A percentile compares a stretch with the other conserved stretches of the same genome.
These are phyloP conservation scores for Mucor piriformis DNA, from an alignment of 371 early-diverging fungal species.

Conservation along the genomic window DNA sequence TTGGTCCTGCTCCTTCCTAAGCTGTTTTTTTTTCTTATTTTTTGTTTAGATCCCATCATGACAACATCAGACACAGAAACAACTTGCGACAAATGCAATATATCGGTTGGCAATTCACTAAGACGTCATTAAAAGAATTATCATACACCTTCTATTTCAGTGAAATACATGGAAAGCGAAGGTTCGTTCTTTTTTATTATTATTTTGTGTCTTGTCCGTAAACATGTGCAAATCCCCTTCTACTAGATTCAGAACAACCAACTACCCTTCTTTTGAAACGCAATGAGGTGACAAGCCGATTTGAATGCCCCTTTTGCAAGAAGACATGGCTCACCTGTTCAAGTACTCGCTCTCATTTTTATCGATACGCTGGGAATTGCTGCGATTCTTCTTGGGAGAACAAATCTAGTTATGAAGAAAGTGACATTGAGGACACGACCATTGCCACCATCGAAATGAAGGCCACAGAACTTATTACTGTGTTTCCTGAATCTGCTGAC, in stretches of 20 bases:
- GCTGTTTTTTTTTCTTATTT: neutral
- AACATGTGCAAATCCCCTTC: conserved; percentile 3
- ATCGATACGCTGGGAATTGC: conserved; percentile 16
- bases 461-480: conserved; percentile 15
- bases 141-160: conserved; percentile 1
- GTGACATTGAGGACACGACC: conserved; percentile 20
- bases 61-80: conserved; percentile 3
- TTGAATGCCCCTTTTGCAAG: conserved; percentile 7
- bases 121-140: neutral
- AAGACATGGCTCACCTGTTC: conserved; percentile 4
- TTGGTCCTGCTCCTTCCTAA: neutral
- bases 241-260: conserved; percentile 4
- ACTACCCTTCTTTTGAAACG: conserved; percentile 3
- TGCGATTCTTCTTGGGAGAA: conserved; percentile 3
- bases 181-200: conserved; percentile 1
- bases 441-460: conserved; percentile 20
- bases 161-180: conserved; percentile 5
- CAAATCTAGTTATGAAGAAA: conserved; percentile 14
- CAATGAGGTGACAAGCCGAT: neutral
- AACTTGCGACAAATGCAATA: conserved; percentile 1
- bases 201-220: neutral
- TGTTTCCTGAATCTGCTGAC: conserved; percentile 20
- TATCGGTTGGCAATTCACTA: neutral
- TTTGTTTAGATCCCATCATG: neutral
- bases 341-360: conserved; percentile 10